A percentile compares a stretch with the other conserved stretches of the same genome.
These are phyloP conservation scores for Neurospora hispaniola DNA, from an alignment of 495 filamentous ascomycete species.

Conservation along the genomic window DNA sequence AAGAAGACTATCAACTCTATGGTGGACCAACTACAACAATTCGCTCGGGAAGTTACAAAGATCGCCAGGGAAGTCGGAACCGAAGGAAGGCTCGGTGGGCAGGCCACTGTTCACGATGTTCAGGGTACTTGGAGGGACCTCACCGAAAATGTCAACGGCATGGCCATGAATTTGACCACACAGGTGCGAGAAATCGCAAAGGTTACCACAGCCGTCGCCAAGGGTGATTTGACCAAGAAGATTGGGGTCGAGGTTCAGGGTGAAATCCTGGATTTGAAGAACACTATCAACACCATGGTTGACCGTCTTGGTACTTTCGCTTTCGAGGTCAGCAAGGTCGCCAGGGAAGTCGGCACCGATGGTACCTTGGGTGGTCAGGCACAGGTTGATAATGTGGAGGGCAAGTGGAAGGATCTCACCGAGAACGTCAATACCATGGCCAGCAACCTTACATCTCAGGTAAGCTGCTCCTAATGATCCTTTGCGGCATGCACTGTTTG, in stretches of 20 bases:
- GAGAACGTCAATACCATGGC: constrained; percentile 96
- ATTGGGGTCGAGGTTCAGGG: constrained; percentile 93
- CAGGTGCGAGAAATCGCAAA: constrained; percentile 98
- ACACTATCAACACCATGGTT: constrained; percentile 99
- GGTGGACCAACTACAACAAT: constrained; percentile 95
- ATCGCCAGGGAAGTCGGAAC: constrained; percentile 96
- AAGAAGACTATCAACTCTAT: constrained; percentile 98
- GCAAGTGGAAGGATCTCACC: constrained; percentile 98
- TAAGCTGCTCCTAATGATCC: constrained; percentile 7
- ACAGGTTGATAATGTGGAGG: constrained; percentile 93
- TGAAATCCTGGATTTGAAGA: constrained; percentile 90
- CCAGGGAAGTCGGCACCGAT: constrained; percentile 95
- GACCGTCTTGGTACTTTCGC: constrained; percentile 94
- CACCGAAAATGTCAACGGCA: constrained; percentile 96
- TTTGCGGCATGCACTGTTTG: not conserved
- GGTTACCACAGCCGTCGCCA: constrained; percentile 93
- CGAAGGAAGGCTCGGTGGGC: constrained; percentile 87
- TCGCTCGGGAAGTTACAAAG: constrained; percentile 95
- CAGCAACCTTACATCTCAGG: constrained; percentile 82
- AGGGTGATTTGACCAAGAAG: constrained; percentile 89
- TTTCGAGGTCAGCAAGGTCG: constrained; percentile 97
- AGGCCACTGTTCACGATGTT: constrained; percentile 94
- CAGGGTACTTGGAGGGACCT: constrained; percentile 96
- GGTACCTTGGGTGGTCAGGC: constrained; percentile 93
- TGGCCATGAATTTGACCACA: constrained; percentile 97